Percentiles rank a stretch among this genome's conserved stretches.
Conservation (phyloP, 1,284 basidiomycete genomes). For the Austroboletus niveus region DNA sequence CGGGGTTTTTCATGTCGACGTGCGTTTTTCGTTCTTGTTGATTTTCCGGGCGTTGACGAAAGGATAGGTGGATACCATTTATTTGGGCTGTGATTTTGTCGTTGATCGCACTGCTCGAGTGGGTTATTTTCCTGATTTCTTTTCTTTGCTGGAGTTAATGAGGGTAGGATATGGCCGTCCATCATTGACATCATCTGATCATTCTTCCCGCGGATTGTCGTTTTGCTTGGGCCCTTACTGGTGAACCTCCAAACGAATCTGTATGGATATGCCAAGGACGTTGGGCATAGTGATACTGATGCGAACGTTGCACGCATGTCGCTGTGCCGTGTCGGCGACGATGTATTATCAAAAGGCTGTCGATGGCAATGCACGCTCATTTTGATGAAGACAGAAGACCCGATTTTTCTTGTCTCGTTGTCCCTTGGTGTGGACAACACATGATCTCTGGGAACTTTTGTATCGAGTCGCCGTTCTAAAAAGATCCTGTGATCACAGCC, state of each 20-base stretch:
- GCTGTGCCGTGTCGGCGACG: too few species aligned
- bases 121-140: constrained; percentile 9
- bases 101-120: constrained; percentile 67
- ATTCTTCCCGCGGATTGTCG: not conserved
- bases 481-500: constrained; percentile 5
- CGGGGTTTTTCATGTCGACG: constrained; percentile 77
- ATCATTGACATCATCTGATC: constrained; percentile 51
- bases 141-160: constrained; percentile 4
- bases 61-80: constrained; percentile 76
- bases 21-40: constrained; percentile 38
- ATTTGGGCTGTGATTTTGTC: constrained; percentile 71
- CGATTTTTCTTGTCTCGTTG: not conserved
- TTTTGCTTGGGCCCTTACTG: too few species aligned
- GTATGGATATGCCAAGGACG: too few species aligned
- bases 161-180: constrained; percentile 53
- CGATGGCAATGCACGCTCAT: too few species aligned
- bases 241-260: too few species aligned
- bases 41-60: too few species aligned
- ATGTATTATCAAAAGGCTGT: too few species aligned
- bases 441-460: not conserved
- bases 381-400: too few species aligned
- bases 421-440: not conserved
- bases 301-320: too few species aligned
- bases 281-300: too few species aligned
- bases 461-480: constrained; percentile 17